Conservation (phyloP, 192 early-diverging fungal species). For the Entomortierella chlamydospora region DNA sequence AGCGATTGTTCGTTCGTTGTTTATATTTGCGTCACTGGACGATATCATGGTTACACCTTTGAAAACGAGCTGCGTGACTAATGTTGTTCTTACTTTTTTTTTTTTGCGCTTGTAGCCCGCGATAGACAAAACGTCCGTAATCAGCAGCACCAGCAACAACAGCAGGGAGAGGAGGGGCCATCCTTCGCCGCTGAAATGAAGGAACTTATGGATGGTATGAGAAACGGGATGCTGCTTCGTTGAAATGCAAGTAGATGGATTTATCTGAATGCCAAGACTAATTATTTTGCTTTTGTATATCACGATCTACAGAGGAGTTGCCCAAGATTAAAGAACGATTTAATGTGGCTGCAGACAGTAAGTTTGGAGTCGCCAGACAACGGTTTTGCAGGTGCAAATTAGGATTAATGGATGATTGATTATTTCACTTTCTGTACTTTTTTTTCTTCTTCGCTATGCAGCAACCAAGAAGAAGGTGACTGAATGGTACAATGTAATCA, state of each 20-base stretch:
- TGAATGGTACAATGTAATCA: slow-evolving; percentile 67
- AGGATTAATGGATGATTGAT: background rate
- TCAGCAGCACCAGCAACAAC: slow-evolving; percentile 53
- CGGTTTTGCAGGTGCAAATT: background rate
- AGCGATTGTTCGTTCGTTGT: background rate
- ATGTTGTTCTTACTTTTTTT: slow-evolving; percentile 15
- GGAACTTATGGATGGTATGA: slow-evolving; percentile 57
- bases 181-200: slow-evolving; percentile 48
- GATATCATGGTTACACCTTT: too few species aligned
- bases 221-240: background rate
- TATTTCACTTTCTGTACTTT: background rate
- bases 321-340: slow-evolving; percentile 69
- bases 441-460: too few species aligned
- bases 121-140: slow-evolving; percentile 29
- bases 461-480: slow-evolving; percentile 70
- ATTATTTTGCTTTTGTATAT: background rate
- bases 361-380: background rate
- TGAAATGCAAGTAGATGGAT: background rate
- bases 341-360: slow-evolving; percentile 66
- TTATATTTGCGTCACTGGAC: slow-evolving; percentile 9
- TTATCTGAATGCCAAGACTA: background rate
- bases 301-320: slow-evolving; percentile 55
- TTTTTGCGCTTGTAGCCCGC: slow-evolving; percentile 17
- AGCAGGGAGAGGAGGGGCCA: slow-evolving; percentile 50
- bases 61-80: background rate